Conservation (phyloP, 148 eudicot species). For the Cornus suecica region DNA sequence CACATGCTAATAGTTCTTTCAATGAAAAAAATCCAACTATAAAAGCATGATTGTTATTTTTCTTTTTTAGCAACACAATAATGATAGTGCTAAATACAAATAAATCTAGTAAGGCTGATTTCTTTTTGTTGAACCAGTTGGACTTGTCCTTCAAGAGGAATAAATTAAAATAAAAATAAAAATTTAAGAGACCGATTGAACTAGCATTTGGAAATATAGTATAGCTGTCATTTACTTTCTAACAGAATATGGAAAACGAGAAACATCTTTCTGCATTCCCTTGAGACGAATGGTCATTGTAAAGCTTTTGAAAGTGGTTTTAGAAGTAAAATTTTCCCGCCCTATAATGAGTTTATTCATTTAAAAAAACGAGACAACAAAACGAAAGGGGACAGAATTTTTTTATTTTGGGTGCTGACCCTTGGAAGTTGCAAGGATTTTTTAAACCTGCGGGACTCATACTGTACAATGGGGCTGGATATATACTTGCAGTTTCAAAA, state of each 20-base stretch:
- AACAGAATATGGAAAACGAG: not conserved
- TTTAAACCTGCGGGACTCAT: too few relatives aligned
- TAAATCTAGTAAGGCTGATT: too few relatives aligned
- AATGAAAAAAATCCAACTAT: not conserved
- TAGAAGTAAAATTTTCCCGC: not conserved
- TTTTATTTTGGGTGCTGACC: not conserved
- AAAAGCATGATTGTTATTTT: not conserved
- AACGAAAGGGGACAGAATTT: not conserved
- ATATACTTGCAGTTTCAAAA: too few relatives aligned
- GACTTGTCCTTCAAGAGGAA: too few relatives aligned
- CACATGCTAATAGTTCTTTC: not conserved
- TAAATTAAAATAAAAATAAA: too few relatives aligned
- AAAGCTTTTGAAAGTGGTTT: not conserved
- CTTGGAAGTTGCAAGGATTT: not conserved
- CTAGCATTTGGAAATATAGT: not conserved
- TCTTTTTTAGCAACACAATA: too few relatives aligned
- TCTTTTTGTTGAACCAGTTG: too few relatives aligned
- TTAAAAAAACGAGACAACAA: not conserved
- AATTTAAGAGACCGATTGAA: too few relatives aligned
- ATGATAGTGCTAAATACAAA: too few relatives aligned
- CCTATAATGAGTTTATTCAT: too few relatives aligned
- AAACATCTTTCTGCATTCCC: not conserved
- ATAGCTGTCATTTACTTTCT: not conserved
- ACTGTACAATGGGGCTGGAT: not conserved
- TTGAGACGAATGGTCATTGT: not conserved